Percentiles rank a stretch among this genome's conserved stretches.
Conservation (phyloP, 352 stramenopile genomes). For the Globisporangium solare region DNA sequence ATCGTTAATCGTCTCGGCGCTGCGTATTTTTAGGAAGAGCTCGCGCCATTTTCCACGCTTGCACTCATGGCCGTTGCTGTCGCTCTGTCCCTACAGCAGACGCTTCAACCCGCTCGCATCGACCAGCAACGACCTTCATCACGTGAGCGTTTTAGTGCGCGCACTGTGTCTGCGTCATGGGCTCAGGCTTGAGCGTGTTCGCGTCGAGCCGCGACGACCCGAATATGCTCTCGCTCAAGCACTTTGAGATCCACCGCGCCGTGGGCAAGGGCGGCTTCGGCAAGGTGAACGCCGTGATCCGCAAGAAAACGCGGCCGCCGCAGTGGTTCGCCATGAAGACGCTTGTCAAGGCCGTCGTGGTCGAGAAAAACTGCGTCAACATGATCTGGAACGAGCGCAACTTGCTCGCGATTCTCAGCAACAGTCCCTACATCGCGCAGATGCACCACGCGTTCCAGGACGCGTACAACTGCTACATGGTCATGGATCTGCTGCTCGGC, state of each 20-base stretch:
- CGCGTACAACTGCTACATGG: conserved; percentile 60
- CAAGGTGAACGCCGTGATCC: conserved; percentile 71
- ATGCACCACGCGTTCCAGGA: conserved; percentile 78
- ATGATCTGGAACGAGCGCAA: conserved; percentile 83
- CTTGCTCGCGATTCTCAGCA: conserved; percentile 39
- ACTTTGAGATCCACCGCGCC: conserved; percentile 67
- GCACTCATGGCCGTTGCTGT: too few species aligned
- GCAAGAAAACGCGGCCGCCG: conserved; percentile 41
- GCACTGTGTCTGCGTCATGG: conserved; percentile 4
- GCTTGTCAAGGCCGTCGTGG: conserved; percentile 49
- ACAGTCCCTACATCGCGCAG: conserved; percentile 42
- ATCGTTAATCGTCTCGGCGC: too few species aligned
- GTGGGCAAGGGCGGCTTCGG: conserved; percentile 68
- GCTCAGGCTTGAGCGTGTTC: conserved; percentile 15
- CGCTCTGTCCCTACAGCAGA: too few species aligned
- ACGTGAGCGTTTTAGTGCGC: not conserved
- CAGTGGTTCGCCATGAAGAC: conserved; percentile 74
- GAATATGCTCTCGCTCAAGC: conserved; percentile 39
- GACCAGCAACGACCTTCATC: not conserved
- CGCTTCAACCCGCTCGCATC: not conserved
- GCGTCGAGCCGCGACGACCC: conserved; percentile 23
- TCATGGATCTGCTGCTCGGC: conserved; percentile 71
- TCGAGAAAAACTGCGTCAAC: conserved; percentile 53
- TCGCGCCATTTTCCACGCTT: too few species aligned
- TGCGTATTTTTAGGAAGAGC: too few species aligned